Conservation (phyloP, 2,329 filamentous ascomycete species). For the Sphaerostilbella broomeana region DNA sequence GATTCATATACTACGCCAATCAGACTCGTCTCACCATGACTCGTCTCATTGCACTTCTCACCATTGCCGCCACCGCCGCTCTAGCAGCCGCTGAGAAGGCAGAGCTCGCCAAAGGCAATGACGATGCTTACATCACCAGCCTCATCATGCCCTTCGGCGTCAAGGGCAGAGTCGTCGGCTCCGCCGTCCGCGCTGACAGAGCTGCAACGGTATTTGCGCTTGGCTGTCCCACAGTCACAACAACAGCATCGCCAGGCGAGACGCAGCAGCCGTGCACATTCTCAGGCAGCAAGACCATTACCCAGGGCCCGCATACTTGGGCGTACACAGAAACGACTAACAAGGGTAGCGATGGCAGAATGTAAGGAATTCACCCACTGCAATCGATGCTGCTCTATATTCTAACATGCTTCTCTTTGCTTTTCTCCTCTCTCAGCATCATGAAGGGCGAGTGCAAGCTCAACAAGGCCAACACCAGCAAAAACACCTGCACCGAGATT, state of each 20-base stretch:
- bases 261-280: neutral
- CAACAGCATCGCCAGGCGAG: too few species aligned
- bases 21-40: conserved; percentile 8
- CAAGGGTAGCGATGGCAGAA: neutral
- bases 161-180: conserved; percentile 16
- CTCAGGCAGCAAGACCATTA: conserved; percentile 16
- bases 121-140: too few species aligned
- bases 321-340: neutral
- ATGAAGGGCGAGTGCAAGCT: conserved; percentile 21
- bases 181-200: conserved; percentile 5
- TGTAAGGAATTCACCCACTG: conserved; percentile 1
- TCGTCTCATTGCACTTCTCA: conserved; percentile 22
- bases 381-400: neutral
- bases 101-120: too few species aligned
- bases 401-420: neutral
- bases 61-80: conserved; percentile 21
- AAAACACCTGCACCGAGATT: conserved; percentile 20
- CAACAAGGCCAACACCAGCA: conserved; percentile 18
- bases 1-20: neutral
- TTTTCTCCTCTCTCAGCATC: conserved; percentile 14
- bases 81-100: conserved; percentile 22
- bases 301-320: conserved; percentile 25
- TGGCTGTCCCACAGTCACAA: conserved; percentile 22
- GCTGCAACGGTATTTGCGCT: conserved; percentile 26
- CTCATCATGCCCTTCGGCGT: conserved; percentile 24